phyloP scores from a whole-genome alignment of 495 filamentous ascomycete species.

The Podospora anserina region DNA sequence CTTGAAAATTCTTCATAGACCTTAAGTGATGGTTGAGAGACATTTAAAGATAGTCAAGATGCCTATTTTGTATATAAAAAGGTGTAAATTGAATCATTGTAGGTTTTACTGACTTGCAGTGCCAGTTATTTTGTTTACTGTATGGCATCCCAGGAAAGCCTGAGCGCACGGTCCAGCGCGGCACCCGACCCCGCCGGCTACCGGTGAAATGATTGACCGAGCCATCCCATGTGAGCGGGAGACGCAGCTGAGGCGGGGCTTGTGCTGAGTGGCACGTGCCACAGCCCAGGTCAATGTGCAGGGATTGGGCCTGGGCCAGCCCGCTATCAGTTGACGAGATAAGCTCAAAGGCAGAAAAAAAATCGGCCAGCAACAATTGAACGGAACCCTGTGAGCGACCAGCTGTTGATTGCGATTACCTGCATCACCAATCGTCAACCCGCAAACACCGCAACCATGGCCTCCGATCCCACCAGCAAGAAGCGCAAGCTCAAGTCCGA shows the following conservation, averaged over 20 bases:
- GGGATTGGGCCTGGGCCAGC: slow-evolving; percentile 6
- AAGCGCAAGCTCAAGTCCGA: slow-evolving; percentile 46
- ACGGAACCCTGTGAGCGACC: neutral
- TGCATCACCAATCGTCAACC: neutral
- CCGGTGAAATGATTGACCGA: slow-evolving; percentile 25
- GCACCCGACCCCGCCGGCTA: slow-evolving; percentile 18
- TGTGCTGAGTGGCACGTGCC: neutral
- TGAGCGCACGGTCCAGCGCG: neutral
- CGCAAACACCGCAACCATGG: slow-evolving; percentile 34
- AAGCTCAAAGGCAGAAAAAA: slow-evolving; percentile 18
- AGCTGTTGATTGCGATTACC: neutral
- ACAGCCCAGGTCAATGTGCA: neutral
- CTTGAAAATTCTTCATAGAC: no score
- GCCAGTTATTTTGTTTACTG: no score
- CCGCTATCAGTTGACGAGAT: slow-evolving; percentile 14
- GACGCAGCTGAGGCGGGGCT: no score
- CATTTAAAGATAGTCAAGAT: no score
- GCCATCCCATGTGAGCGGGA: neutral
- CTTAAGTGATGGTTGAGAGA: no score
- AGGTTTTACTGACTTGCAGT: no score
- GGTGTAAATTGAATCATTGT: no score
- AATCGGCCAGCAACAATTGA: slow-evolving; percentile 10
- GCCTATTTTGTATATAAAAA: no score
- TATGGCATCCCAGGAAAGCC: neutral
- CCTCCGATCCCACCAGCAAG: slow-evolving; percentile 39